Evolutionary conservation across 257 asterid genomes (phyloP), one percentile per base, ranked within the genome.

Genomic region (Nyctanthes arbortristis): DNA sequence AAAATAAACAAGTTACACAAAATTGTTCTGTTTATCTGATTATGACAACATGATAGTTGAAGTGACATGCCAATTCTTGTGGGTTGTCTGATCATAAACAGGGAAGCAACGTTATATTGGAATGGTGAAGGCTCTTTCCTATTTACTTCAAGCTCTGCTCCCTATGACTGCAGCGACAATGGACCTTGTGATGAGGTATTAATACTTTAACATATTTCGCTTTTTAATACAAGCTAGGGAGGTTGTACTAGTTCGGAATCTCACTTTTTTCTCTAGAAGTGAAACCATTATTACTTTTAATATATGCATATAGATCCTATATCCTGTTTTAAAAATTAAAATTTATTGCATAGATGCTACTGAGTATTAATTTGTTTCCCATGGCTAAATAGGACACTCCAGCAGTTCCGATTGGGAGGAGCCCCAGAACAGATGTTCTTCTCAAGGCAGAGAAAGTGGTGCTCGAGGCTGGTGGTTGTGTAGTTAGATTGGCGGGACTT

Each of bases 91-190:
- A 37, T 8, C 57, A 61, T 65, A 30, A 67, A 72, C 83, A 94
- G 99, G 82, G 95, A 86, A 61, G 97, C 99, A 57, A 86, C 91
- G 45, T 82, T 87, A 63, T 84, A 72, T 37, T 94, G 99, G 99
- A 88, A 78, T 39, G 97, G 97, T 56, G 95, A 91, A 80, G 99
- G 99, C 55, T 81, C 95, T 71, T 94, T 94, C 82, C 74, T 94
- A 14, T 89, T 94, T 73, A 94, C 97, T 72, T 94, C 99, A 60
- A 91, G 97, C 83, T 91, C 99, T 20, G 99, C 96, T 67, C 93
- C 87, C 32, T 94, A 85, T 76, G 95, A 91, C 84, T 85, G 97
- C 93, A 79, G 69, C 22, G 89, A 94, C 73, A 91, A 91, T 73
- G 99, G 97, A 67, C 57, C 75, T 54, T 85, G 96, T 78, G 89